A percentile compares a stretch with the other conserved stretches of the same genome.
Evolutionary conservation across 2,329 filamentous ascomycete species (phyloP).

Genomic region (Leptographium lundbergii): DNA sequence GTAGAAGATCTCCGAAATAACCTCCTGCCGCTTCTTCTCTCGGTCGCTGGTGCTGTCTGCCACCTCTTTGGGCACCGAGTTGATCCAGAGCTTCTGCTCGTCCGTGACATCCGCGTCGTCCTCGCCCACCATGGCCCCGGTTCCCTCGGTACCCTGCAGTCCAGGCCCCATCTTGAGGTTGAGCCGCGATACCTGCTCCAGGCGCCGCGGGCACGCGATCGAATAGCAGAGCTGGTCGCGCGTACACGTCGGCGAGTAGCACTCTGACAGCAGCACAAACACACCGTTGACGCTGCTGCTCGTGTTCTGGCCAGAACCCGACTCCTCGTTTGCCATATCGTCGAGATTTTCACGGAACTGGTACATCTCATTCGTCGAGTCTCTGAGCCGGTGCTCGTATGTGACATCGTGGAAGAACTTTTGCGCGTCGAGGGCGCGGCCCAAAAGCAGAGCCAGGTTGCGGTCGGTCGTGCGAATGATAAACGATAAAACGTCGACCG

Average conservation of each 20-base stretch:
- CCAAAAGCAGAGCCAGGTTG: constrained; percentile 82
- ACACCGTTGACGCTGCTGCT: constrained; percentile 65
- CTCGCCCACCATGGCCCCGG: constrained; percentile 49
- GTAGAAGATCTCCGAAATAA: constrained; percentile 97
- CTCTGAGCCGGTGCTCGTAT: constrained; percentile 88
- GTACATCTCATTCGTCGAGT: constrained; percentile 90
- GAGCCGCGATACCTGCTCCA: constrained; percentile 88
- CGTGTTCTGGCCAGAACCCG: constrained; percentile 24
- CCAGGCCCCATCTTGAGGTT: constrained; percentile 90
- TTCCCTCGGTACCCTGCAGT: constrained; percentile 51
- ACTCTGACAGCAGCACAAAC: constrained; percentile 91
- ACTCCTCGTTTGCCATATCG: constrained; percentile 71
- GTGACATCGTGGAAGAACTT: constrained; percentile 99
- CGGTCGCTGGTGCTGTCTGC: constrained; percentile 79
- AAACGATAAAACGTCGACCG: constrained; percentile 87
- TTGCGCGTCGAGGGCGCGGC: constrained; percentile 86
- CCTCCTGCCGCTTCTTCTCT: constrained; percentile 95
- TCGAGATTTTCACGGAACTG: constrained; percentile 90
- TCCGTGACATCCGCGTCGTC: constrained; percentile 75
- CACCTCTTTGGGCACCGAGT: constrained; percentile 90
- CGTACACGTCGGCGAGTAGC: constrained; percentile 95
- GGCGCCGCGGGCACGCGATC: constrained; percentile 82
- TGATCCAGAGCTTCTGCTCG: constrained; percentile 98
- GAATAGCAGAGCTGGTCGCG: constrained; percentile 94
- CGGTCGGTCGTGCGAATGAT: constrained; percentile 96